These are phyloP conservation scores for Rutstroemia sp. DNA, from an alignment of 2,329 filamentous ascomycete species.

Conservation along the genomic window DNA sequence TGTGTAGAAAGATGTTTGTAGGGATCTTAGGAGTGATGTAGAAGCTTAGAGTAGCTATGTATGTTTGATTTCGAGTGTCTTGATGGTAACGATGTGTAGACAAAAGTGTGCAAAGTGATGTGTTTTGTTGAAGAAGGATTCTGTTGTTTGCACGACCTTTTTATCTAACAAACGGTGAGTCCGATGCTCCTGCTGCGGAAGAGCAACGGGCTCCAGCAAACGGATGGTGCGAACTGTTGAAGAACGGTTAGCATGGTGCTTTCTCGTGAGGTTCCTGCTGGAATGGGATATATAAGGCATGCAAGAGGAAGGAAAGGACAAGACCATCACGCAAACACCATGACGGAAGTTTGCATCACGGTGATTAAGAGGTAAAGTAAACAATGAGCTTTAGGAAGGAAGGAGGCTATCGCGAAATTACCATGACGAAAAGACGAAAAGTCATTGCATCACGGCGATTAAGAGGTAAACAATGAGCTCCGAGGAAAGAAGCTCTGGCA, in stretches of 20 bases:
- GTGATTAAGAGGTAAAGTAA: no score
- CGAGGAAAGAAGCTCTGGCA: neutral
- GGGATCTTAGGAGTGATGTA: conserved; percentile 6
- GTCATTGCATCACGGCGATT: neutral
- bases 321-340: no score
- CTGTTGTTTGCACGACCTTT: conserved; percentile 17
- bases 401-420: neutral
- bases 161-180: conserved; percentile 54
- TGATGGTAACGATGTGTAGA: conserved; percentile 5
- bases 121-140: conserved; percentile 7
- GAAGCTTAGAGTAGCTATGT: conserved; percentile 12
- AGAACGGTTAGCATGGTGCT: neutral
- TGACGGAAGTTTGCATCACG: no score
- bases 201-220: conserved; percentile 95
- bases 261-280: neutral
- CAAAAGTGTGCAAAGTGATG: conserved; percentile 7
- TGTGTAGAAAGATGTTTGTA: neutral
- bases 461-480: neutral
- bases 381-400: neutral
- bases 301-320: neutral
- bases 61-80: conserved; percentile 19
- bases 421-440: no score
- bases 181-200: conserved; percentile 76
- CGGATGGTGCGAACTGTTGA: conserved; percentile 76
- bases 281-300: neutral